Base-by-base conservation (phyloP, 805 yeast genomes). In the Metschnikowia kofuensis region DNA sequence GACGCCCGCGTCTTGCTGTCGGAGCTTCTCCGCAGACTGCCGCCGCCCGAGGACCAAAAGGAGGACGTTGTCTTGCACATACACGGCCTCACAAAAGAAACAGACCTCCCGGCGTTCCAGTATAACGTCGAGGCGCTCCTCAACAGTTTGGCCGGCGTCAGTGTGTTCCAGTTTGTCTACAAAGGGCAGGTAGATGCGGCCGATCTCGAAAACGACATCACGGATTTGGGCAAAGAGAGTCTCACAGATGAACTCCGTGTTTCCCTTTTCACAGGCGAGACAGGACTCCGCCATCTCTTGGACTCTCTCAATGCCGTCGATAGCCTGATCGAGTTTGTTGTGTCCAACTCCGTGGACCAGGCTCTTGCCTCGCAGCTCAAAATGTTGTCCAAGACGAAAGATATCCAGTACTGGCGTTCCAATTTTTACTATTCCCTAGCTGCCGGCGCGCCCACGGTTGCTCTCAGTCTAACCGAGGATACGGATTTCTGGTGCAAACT, bases 241-340 rank as follows among this genome's bases (percentile, higher is more conserved):
- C 48, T 63, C 15, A 59, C 61, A 4, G 74, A 72, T 51, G 74
- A 71, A 54, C 62, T 72, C 15, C 59, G 63, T 11, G 66, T 90
- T 1, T 60, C 62, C 1, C 88, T 79, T 63, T 77, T 82, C 58
- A 65, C 85, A 0, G 44, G 66, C 2, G 46, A 60, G 0, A 66
- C 79, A 4, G 96, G 96, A 5, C 75, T 86, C 1, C 76, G 98
- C 50, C 75, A 70, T 15, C 66, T 92, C 9, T 74, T 88, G 10
- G 70, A 75, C 11, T 61, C 61, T 1, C 53, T 73, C 38, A 64
- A 69, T 40, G 65, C 70, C 3, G 70, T 90, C 38, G 76, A 74
- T 35, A 62, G 72, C 10, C 84, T 84, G 1, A 76, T 83, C 49
- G 78, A 76, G 35, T 89, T 86, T 9, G 31, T 67, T 60, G 44